Percentiles rank a stretch among this genome's conserved stretches.
Evolutionary conservation across 1,284 basidiomycete species (phyloP).

Genomic region (Ganoderma resinaceum): DNA sequence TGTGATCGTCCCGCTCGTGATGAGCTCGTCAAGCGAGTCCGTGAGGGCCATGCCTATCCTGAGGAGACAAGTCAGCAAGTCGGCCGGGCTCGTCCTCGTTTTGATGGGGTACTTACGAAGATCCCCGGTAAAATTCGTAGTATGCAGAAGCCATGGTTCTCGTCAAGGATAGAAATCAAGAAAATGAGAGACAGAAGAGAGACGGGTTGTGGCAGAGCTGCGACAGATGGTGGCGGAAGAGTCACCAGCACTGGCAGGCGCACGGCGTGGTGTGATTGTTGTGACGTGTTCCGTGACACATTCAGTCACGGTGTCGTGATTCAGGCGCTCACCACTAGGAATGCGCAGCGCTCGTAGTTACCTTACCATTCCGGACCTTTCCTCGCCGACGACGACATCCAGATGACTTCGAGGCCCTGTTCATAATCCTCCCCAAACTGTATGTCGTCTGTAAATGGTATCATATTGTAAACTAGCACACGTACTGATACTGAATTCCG

Average conservation of each 20-base stretch:
- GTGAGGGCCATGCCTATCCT: constrained; percentile 98
- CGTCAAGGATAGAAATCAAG: not conserved
- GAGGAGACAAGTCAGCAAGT: constrained; percentile 25
- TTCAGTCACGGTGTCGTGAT: not conserved
- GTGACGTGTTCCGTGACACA: not conserved
- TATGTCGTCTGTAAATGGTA: too few relatives aligned
- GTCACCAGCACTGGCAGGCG: not conserved
- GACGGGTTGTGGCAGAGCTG: not conserved
- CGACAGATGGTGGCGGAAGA: constrained; percentile 1
- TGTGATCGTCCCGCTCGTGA: constrained; percentile 96
- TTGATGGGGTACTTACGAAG: constrained; percentile 67
- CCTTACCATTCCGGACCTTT: too few relatives aligned
- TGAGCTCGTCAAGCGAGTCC: constrained; percentile 99
- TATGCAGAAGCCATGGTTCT: constrained; percentile 77
- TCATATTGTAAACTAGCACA: too few relatives aligned
- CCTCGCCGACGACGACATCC: too few relatives aligned
- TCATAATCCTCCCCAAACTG: too few relatives aligned
- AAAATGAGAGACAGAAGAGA: not conserved
- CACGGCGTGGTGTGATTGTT: not conserved
- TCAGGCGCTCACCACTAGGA: too few relatives aligned
- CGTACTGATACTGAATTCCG: too few relatives aligned
- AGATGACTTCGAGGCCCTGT: too few relatives aligned
- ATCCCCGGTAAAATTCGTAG: constrained; percentile 91
- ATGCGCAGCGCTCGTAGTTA: too few relatives aligned
- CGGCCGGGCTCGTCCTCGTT: constrained; percentile 15